phyloP scores from a whole-genome alignment of 2,329 filamentous ascomycete species.

The Fusarium tjaetaba region DNA sequence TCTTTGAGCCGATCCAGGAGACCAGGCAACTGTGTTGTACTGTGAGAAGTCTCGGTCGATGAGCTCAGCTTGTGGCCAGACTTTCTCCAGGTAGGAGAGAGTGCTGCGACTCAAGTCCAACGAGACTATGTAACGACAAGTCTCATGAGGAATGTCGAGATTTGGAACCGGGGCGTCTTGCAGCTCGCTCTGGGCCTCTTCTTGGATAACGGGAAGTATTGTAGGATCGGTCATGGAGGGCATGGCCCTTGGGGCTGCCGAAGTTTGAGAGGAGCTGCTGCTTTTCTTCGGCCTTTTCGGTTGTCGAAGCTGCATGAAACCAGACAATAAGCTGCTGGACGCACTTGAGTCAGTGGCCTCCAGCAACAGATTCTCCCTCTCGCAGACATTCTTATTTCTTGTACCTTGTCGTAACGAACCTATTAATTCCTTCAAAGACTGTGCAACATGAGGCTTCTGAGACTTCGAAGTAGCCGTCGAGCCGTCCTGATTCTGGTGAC shows the following conservation, averaged over 20 bases:
- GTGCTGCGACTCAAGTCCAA: constrained; percentile 58
- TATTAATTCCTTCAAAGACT: constrained; percentile 6
- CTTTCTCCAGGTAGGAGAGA: constrained; percentile 59
- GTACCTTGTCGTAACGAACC: not conserved
- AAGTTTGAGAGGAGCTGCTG: not conserved
- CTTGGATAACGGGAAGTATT: not conserved
- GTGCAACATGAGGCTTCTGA: not conserved
- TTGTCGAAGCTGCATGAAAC: constrained; percentile 48
- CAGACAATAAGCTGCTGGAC: constrained; percentile 44
- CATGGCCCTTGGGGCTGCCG: not conserved
- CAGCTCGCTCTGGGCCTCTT: not conserved
- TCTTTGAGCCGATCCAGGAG: constrained; percentile 41
- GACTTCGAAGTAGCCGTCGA: not conserved
- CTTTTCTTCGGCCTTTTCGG: constrained; percentile 38
- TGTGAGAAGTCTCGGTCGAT: constrained; percentile 69
- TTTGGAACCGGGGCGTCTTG: constrained; percentile 27
- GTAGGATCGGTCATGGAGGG: not conserved
- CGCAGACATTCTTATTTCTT: not conserved
- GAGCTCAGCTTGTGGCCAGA: constrained; percentile 61
- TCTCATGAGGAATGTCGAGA: constrained; percentile 17
- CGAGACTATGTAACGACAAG: constrained; percentile 60
- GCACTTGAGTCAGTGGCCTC: constrained; percentile 29
- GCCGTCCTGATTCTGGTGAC: not conserved
- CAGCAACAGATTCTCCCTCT: constrained; percentile 16
- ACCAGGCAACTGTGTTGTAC: constrained; percentile 50